phyloP scores from a whole-genome alignment of 2,329 filamentous ascomycete species.

The Paecilomyces variotii region DNA sequence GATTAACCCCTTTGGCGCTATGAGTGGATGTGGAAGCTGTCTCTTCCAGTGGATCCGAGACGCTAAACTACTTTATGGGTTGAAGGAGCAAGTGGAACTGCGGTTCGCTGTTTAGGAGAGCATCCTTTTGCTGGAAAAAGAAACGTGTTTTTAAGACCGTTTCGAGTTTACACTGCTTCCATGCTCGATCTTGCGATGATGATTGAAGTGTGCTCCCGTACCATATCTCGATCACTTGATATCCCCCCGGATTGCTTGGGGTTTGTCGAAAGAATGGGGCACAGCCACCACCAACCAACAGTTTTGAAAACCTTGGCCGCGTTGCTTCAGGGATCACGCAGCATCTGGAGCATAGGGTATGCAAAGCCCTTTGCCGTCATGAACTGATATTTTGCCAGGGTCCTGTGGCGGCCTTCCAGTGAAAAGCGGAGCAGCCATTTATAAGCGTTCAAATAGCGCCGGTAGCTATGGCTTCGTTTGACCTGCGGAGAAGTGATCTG shows the following conservation, averaged over 20 bases:
- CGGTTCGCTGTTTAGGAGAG: constrained; percentile 10
- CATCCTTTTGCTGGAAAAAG: background rate
- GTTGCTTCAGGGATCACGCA: background rate
- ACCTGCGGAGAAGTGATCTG: background rate
- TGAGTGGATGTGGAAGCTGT: constrained; percentile 39
- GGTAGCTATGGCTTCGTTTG: background rate
- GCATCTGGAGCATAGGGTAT: background rate
- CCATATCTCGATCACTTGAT: background rate
- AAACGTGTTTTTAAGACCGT: background rate
- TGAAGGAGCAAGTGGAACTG: constrained; percentile 22
- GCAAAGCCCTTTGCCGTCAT: background rate
- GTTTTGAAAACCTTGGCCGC: background rate
- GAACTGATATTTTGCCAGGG: background rate
- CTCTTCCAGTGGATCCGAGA: constrained; percentile 41
- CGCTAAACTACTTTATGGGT: constrained; percentile 28
- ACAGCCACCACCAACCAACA: background rate
- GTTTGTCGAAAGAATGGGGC: background rate
- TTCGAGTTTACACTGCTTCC: background rate
- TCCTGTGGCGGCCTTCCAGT: background rate
- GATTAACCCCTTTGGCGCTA: constrained; percentile 39
- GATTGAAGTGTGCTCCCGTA: background rate
- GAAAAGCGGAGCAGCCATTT: background rate
- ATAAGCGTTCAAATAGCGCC: background rate
- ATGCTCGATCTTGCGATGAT: background rate
- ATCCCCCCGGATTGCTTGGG: background rate